Evolutionary conservation across 495 filamentous ascomycete genomes (phyloP).

Genomic region (Paragyromitra xinjiangensis): DNA sequence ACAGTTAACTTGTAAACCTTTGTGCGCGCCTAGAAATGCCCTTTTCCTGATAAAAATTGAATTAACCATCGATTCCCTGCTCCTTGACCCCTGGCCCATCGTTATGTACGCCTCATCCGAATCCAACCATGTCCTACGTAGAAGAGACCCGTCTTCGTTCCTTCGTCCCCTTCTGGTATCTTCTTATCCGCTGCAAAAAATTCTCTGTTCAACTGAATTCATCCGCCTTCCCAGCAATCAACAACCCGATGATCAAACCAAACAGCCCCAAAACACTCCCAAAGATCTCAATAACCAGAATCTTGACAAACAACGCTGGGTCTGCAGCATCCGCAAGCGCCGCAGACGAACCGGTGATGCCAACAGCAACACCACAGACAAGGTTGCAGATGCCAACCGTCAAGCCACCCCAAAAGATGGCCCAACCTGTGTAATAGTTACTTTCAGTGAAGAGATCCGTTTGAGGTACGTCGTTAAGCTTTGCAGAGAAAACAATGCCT

Average conservation of each 20-base stretch:
- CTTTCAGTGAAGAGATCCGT: constrained; percentile 67
- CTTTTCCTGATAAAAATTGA: constrained; percentile 28
- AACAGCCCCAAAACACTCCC: constrained; percentile 98
- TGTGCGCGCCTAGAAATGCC: constrained; percentile 40
- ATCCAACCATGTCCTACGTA: constrained; percentile 5
- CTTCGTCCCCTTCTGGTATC: neutral
- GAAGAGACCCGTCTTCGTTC: constrained; percentile 26
- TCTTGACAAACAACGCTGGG: constrained; percentile 95
- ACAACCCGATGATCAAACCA: constrained; percentile 90
- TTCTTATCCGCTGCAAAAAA: constrained; percentile 21
- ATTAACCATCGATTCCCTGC: constrained; percentile 25
- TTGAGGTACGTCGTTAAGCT: constrained; percentile 68
- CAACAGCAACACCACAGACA: constrained; percentile 94
- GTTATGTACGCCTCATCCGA: constrained; percentile 34
- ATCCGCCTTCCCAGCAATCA: constrained; percentile 80
- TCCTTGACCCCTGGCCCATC: constrained; percentile 22
- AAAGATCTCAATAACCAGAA: constrained; percentile 99
- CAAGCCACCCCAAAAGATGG: constrained; percentile 93
- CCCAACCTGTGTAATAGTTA: constrained; percentile 94
- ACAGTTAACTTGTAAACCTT: constrained; percentile 36
- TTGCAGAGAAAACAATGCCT: constrained; percentile 88
- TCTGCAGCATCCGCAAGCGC: constrained; percentile 96
- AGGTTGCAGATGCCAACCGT: constrained; percentile 95
- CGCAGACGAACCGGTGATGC: constrained; percentile 96
- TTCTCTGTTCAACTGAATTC: constrained; percentile 68